Evolutionary conservation across 148 eudicot genomes (phyloP).

Genomic region (Vaccinium vitisidaea): DNA sequence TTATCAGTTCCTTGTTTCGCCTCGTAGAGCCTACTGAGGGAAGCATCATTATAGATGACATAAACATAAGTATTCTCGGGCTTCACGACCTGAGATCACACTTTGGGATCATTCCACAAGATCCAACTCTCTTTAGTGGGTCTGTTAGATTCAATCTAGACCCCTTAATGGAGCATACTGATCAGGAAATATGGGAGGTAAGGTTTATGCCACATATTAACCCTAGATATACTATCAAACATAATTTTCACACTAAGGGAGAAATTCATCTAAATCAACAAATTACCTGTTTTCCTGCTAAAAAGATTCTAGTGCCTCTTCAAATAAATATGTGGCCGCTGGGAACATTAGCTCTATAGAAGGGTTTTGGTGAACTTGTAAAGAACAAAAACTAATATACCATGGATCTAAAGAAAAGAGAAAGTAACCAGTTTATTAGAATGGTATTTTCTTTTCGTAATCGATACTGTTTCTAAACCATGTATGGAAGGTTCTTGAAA

Average conservation of each 20-base stretch:
- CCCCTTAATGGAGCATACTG: slow-evolving; percentile 12
- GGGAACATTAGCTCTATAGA: not conserved
- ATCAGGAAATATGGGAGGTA: slow-evolving; percentile 24
- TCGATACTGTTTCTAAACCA: not conserved
- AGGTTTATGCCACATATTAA: not conserved
- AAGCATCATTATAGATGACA: slow-evolving; percentile 1
- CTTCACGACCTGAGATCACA: slow-evolving; percentile 22
- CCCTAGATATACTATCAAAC: not conserved
- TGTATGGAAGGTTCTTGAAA: slow-evolving; percentile 55
- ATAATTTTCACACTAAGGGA: not conserved
- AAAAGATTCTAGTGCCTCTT: not conserved
- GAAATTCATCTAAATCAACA: not conserved
- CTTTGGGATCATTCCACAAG: slow-evolving; percentile 20
- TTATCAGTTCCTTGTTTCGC: slow-evolving; percentile 19
- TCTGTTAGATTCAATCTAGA: slow-evolving; percentile 20
- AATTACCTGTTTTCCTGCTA: not conserved
- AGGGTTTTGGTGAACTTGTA: not conserved
- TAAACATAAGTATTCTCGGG: slow-evolving; percentile 3
- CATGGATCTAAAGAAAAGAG: not conserved
- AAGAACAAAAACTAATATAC: not conserved
- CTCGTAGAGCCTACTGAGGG: slow-evolving; percentile 20
- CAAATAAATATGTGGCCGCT: not conserved
- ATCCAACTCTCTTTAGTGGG: slow-evolving; percentile 20
- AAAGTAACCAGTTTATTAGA: not conserved
- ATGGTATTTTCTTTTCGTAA: not conserved